These are phyloP conservation scores for Austroboletus niveus DNA, from an alignment of 1,284 basidiomycete genomes.

Conservation along the genomic window DNA sequence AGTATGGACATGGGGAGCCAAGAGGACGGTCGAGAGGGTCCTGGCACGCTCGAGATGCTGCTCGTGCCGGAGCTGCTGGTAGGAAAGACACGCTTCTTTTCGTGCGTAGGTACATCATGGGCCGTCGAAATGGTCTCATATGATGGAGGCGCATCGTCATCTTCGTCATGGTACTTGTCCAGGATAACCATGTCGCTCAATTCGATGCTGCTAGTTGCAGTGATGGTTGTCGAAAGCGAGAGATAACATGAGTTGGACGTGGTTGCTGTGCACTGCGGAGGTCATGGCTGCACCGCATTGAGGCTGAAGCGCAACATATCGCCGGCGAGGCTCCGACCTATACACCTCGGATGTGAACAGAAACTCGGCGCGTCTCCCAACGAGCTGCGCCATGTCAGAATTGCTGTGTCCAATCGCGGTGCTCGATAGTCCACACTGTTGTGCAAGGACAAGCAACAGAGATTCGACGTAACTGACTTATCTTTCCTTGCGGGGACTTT, in stretches of 20 bases:
- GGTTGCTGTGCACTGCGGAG: slow-evolving; percentile 3
- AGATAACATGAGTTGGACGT: neutral
- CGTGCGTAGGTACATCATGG: neutral
- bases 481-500: too few relatives aligned
- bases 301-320: too few relatives aligned
- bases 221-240: neutral
- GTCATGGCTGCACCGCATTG: too few relatives aligned
- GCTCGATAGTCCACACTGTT: too few relatives aligned
- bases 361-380: too few relatives aligned
- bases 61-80: neutral
- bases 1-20: slow-evolving; percentile 26
- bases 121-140: slow-evolving; percentile 16
- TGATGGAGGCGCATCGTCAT: slow-evolving; percentile 22
- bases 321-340: too few relatives aligned
- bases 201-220: neutral
- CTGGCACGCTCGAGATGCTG: neutral
- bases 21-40: slow-evolving; percentile 5
- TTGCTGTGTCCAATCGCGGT: too few relatives aligned
- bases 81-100: neutral
- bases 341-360: too few relatives aligned
- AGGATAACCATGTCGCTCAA: slow-evolving; percentile 11
- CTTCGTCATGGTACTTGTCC: slow-evolving; percentile 14
- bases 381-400: too few relatives aligned
- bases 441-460: too few relatives aligned
- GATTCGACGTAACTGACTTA: too few relatives aligned